Evolutionary conservation across 352 stramenopile genomes (phyloP).

Genomic region (Globisporangium recalcitrans): DNA sequence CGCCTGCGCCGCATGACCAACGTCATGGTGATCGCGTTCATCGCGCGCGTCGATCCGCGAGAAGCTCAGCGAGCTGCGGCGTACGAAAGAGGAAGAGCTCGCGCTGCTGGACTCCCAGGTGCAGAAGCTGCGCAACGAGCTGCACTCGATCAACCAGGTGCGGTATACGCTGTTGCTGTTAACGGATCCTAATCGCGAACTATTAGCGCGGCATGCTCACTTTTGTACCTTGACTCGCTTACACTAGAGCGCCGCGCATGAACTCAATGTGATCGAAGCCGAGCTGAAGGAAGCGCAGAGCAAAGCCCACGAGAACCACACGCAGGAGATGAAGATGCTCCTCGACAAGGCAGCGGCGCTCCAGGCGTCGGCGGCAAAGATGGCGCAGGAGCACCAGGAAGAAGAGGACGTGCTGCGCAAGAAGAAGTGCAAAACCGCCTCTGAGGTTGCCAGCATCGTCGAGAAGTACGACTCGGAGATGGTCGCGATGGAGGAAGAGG

Average conservation of each 20-base stretch:
- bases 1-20: too few relatives aligned
- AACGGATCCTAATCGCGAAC: too few relatives aligned
- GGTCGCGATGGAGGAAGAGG: conserved; percentile 46
- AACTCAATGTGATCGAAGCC: conserved; percentile 68
- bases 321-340: conserved; percentile 70
- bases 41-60: conserved; percentile 60
- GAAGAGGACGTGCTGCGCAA: conserved; percentile 76
- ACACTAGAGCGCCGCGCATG: conserved; percentile 49
- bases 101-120: conserved; percentile 74
- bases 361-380: conserved; percentile 51
- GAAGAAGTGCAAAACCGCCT: conserved; percentile 75
- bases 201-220: neutral
- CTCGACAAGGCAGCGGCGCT: conserved; percentile 50
- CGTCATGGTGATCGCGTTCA: too few relatives aligned
- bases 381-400: conserved; percentile 81
- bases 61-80: conserved; percentile 70
- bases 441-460: conserved; percentile 61
- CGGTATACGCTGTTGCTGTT: neutral
- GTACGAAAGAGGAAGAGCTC: conserved; percentile 81
- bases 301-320: conserved; percentile 72
- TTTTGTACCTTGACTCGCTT: neutral
- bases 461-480: conserved; percentile 82
- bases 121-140: conserved; percentile 75
- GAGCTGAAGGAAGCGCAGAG: conserved; percentile 73
- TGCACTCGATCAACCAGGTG: conserved; percentile 71